Evolutionary conservation across 495 filamentous ascomycete genomes (phyloP), one percentile per base, ranked within the genome.

Genomic region (Beverwykella pulmonaria): DNA sequence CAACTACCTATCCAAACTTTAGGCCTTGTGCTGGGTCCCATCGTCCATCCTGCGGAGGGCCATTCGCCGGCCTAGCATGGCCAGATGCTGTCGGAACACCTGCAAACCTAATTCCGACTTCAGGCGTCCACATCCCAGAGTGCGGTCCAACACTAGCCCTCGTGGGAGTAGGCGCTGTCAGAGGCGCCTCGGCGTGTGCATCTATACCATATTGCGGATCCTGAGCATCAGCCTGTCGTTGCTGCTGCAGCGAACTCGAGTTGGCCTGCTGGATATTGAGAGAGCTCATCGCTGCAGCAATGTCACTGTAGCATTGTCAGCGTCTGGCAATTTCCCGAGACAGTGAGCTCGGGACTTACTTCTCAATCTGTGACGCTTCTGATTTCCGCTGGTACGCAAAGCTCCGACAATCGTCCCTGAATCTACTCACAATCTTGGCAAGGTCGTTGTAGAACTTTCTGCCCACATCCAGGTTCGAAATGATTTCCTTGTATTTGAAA

Each of bases 371-470:
- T 29, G 86, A 85, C 0, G 92, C 93, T 66, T 98, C 93, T 70
- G 87, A 84, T 47, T 92, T 84, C 60, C 94, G 81, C 70, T 89
- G 84, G 26, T 92, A 89, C 8, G 89, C 89, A 78, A 94, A 97
- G 9, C 81, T 84, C 69, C 88, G 88, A 34, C 83, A 87, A 36
- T 90, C 90, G 64, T 95, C 92, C 22, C 90, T 82, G 67, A 92
- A 92, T 25, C 88, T 82, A 10, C 81, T 86, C 1, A 97, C 87
- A 47, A 97, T 92, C 75, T 88, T 90, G 44, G 87, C 90, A 1
- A 98, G 83, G 71, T 97, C 93, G 73, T 98, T 98, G 79, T 98
- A 98, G 75, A 98, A 98, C 71, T 96, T 97, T 46, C 93, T 79
- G 1, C 91, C 94, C 0, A 88, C 90, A 59, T 97, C 92, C 0